phyloP scores from a whole-genome alignment of 2,329 filamentous ascomycete genomes.

The Calycina herbarum region DNA sequence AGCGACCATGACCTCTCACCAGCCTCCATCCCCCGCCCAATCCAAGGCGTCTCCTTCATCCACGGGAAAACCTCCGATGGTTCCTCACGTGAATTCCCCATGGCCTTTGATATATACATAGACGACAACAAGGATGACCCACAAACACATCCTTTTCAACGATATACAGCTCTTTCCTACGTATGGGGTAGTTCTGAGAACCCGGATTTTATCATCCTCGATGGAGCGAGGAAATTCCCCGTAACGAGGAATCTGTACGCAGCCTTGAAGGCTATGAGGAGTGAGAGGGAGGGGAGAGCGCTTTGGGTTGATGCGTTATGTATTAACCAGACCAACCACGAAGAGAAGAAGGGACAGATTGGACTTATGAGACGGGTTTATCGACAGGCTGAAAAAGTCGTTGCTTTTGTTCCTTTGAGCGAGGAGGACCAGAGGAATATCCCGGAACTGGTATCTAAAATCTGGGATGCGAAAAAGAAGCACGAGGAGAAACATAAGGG shows the following conservation, averaged over 20 bases:
- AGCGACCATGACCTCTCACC: not conserved
- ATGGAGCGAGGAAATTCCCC: not conserved
- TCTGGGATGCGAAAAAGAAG: not conserved
- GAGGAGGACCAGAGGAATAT: not conserved
- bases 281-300: not conserved
- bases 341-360: conserved; percentile 1
- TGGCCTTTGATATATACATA: not conserved
- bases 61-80: not conserved
- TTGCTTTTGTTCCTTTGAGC: not conserved
- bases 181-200: not conserved
- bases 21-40: not conserved
- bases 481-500: not conserved
- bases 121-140: not conserved
- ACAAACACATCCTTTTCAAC: not conserved
- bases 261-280: not conserved
- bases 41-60: not conserved
- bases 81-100: not conserved
- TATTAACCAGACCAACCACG: conserved; percentile 5
- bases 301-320: conserved; percentile 8
- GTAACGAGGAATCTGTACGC: not conserved
- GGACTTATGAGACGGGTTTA: conserved; percentile 4
- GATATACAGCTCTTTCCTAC: conserved; percentile 1
- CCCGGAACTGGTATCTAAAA: not conserved
- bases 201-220: not conserved
- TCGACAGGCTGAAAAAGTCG: not conserved